These are phyloP conservation scores for Candida stauntonica DNA, from an alignment of 805 yeast genomes.

Conservation along the genomic window DNA sequence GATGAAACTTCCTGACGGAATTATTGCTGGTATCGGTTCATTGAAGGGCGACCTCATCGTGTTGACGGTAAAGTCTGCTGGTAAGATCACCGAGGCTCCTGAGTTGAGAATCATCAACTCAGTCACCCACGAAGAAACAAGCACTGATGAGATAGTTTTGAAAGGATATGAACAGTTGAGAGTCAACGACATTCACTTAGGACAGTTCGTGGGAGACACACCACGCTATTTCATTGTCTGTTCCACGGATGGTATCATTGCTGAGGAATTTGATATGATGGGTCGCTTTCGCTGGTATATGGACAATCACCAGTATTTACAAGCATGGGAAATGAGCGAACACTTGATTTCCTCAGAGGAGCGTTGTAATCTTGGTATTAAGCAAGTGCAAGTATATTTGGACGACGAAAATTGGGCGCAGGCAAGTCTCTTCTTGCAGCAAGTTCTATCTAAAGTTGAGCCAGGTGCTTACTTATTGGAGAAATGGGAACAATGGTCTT, in stretches of 20 bases:
- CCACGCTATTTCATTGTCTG: slow-evolving; percentile 63
- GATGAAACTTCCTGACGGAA: slow-evolving; percentile 33
- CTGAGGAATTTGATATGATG: slow-evolving; percentile 60
- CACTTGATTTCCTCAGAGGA: slow-evolving; percentile 46
- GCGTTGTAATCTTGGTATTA: slow-evolving; percentile 56
- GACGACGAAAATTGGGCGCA: slow-evolving; percentile 46
- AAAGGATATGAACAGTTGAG: slow-evolving; percentile 39
- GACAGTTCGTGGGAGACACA: slow-evolving; percentile 42
- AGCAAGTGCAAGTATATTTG: slow-evolving; percentile 41
- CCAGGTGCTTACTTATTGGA: slow-evolving; percentile 25
- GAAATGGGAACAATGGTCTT: slow-evolving; percentile 67
- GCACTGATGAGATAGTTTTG: slow-evolving; percentile 74
- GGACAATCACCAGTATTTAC: slow-evolving; percentile 46
- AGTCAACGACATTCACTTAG: slow-evolving; percentile 76
- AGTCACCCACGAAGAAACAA: slow-evolving; percentile 61
- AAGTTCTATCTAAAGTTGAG: slow-evolving; percentile 32
- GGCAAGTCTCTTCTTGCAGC: slow-evolving; percentile 47
- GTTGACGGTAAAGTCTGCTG: slow-evolving; percentile 45
- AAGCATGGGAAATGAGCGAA: slow-evolving; percentile 78
- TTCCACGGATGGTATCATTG: slow-evolving; percentile 77
- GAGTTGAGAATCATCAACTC: slow-evolving; percentile 70
- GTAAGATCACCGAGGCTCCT: slow-evolving; percentile 43
- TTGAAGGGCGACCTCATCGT: slow-evolving; percentile 70
- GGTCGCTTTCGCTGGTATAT: slow-evolving; percentile 76
- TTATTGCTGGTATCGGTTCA: slow-evolving; percentile 76